Evolutionary conservation across 1,284 basidiomycete species (phyloP), one percentile per base, ranked within the genome.

Genomic region (Cryptococcus jaspeensis): DNA sequence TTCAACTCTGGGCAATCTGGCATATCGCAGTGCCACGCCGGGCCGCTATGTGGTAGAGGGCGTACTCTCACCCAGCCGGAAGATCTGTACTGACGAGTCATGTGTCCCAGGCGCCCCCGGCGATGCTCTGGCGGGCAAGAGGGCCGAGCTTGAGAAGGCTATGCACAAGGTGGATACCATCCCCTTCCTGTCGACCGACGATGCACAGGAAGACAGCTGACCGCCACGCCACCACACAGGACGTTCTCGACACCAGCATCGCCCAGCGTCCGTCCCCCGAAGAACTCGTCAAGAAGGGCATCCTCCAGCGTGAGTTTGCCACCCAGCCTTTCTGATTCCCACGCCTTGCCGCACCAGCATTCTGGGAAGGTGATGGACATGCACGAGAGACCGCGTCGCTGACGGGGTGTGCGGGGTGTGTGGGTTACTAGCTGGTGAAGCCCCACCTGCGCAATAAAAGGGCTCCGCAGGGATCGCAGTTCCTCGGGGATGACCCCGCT

Each of bases 261-360:
- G 82, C 84, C 56, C 75, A 83, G 48, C 82, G 88, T 52, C 87
- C 88, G 11, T 81, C 83, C 61, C 79, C 84, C 7, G 84, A 87
- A 49, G 85, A 89, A 61, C 80, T 90, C 49, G 82, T 89, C 60
- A 84, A 86, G 74, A 84, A 83, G 63, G 87, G 87, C 4, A 89
- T 90, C 64, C 78, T 90, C 43, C 77, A 77, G 50, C 74, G 85
- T 85, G 64, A 70, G 79, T 76, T 12, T 5, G 28, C 28, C 9
- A 32, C 28, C 28, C 28, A 32, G n/a, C 36, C 16, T 38, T 23
- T 32, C 28, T 16, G 38, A 3, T 28, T 22, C 13, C 22, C 20
- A 16, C 7, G 9, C 13, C 12, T 28, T 22, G 6, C 22, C 20
- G 16, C 7, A n/a, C 13, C 12, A 18, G 4, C 28, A 39, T 25